Evolutionary conservation across 768 basidiomycete genomes (phyloP), one percentile per base, ranked within the genome.

Genomic region (Pholiota conissans): DNA sequence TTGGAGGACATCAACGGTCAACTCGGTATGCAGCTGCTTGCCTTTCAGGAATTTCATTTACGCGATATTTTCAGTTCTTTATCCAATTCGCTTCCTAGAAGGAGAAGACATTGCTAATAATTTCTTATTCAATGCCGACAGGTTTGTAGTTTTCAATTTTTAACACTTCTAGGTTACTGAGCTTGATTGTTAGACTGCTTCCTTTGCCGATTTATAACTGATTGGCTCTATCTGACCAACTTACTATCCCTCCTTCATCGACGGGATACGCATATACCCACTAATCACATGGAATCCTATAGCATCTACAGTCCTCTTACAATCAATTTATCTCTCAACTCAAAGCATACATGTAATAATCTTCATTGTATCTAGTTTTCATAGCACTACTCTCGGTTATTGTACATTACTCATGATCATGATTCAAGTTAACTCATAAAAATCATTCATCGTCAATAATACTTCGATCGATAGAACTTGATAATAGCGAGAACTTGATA

Each of bases 61-160:
- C 34, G 61, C 9, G 57, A 34, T 42, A 24, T 46, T n/a, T 14
- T 30, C 32, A 96, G 95, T 98, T 35, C 54, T 92, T 10, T 91
- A 91, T 73, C 87, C 95, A 2, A 90, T 79, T 14, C 84, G 86
- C 10, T 98, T 98, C 76, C 67, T 98, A 59, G 95, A 98, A 71
- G 90, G 85, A n/a, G 95, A 98, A 73, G 93, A 96, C 67, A 79
- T 85, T 1, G 87, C 90, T 5, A 89, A 95, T 62, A 98, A 98
- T 70, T 96, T 97, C 76, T 74, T 97, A 59, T 96, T 96, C 74
- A 92, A 91, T 66, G 84, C 92, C 27, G 95, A 96, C 67, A 80
- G 82, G 90, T 88, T 61, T 58, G 80, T 69, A 9, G 10, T 48
- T n/a, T 14, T 45, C 30, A 30, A 47, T 49, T 16, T 46, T 27